Evolutionary conservation across 2,329 filamentous ascomycete species (phyloP).

Genomic region (Curvularia hawaiiensis): DNA sequence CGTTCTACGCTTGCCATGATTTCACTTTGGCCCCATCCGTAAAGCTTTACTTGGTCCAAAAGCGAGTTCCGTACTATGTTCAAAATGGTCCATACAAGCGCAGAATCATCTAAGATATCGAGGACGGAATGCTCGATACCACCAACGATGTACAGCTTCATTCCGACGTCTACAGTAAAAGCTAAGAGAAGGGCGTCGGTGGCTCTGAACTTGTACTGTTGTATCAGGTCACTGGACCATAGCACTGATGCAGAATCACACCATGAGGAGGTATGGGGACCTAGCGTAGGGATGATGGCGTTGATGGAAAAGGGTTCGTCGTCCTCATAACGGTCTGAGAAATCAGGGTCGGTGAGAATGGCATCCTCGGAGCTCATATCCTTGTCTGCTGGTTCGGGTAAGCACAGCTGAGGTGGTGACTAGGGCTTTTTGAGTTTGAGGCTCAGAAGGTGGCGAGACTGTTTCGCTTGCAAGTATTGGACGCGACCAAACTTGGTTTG

Average conservation of each 20-base stretch:
- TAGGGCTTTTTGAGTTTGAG: not conserved
- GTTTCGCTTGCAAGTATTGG: not conserved
- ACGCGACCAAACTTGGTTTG: not conserved
- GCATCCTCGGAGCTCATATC: not conserved
- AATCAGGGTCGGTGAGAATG: not conserved
- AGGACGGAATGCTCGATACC: not conserved
- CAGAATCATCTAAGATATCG: not conserved
- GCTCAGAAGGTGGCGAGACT: not conserved
- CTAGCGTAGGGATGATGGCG: not conserved
- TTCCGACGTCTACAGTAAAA: slow-evolving; percentile 6
- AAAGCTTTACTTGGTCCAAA: not conserved
- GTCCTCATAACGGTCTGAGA: not conserved
- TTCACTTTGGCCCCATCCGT: not conserved
- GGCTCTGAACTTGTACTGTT: not conserved
- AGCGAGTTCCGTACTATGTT: not conserved
- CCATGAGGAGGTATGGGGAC: slow-evolving; percentile 3
- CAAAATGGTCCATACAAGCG: not conserved
- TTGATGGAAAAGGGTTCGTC: not conserved
- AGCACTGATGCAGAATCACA: not conserved
- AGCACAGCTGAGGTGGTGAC: not conserved
- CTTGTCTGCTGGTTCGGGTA: not conserved
- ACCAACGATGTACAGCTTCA: slow-evolving; percentile 7
- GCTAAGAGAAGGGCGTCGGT: slow-evolving; percentile 1
- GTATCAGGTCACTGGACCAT: not conserved
- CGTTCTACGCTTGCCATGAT: not conserved